Percentiles rank a stretch among this genome's conserved stretches.
phyloP scores from a whole-genome alignment of 805 yeast species.

The Candida golubevii region DNA sequence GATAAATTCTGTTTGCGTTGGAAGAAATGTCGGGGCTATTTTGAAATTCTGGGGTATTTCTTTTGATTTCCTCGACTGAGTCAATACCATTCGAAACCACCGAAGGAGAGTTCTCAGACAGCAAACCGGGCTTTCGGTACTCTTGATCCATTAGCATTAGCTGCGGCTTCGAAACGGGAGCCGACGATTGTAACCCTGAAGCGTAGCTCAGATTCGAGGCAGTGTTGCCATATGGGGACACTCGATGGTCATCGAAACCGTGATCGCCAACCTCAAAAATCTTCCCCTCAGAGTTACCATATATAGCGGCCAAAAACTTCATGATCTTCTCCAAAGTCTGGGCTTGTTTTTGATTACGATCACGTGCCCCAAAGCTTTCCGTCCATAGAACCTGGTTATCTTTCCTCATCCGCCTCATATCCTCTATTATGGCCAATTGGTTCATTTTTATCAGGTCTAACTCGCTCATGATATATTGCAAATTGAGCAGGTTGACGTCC shows the following conservation, averaged over 20 bases:
- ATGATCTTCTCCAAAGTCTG: slow-evolving; percentile 84
- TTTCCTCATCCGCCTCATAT: slow-evolving; percentile 71
- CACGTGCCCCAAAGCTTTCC: slow-evolving; percentile 78
- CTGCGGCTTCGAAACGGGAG: slow-evolving; percentile 24
- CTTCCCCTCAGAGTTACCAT: slow-evolving; percentile 58
- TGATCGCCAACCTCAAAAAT: slow-evolving; percentile 32
- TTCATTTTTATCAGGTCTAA: slow-evolving; percentile 71
- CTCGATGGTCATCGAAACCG: slow-evolving; percentile 18
- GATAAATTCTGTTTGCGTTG: slow-evolving; percentile 28
- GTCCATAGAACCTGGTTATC: slow-evolving; percentile 92
- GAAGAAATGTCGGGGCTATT: slow-evolving; percentile 6
- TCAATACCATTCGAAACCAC: slow-evolving; percentile 11
- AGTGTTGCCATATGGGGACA: slow-evolving; percentile 18
- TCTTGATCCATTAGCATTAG: slow-evolving; percentile 41
- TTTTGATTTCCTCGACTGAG: slow-evolving; percentile 16
- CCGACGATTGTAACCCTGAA: not conserved
- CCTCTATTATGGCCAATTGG: slow-evolving; percentile 80
- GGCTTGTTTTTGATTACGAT: slow-evolving; percentile 79
- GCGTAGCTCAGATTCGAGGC: slow-evolving; percentile 2
- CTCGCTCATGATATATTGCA: slow-evolving; percentile 58
- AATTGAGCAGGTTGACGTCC: slow-evolving; percentile 34
- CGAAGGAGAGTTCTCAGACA: slow-evolving; percentile 9
- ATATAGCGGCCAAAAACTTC: slow-evolving; percentile 79
- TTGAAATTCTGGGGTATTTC: slow-evolving; percentile 11
- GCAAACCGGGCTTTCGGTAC: slow-evolving; percentile 13